These are phyloP conservation scores for Aureobasidium musti DNA, from an alignment of 2,329 filamentous ascomycete species.

Conservation along the genomic window DNA sequence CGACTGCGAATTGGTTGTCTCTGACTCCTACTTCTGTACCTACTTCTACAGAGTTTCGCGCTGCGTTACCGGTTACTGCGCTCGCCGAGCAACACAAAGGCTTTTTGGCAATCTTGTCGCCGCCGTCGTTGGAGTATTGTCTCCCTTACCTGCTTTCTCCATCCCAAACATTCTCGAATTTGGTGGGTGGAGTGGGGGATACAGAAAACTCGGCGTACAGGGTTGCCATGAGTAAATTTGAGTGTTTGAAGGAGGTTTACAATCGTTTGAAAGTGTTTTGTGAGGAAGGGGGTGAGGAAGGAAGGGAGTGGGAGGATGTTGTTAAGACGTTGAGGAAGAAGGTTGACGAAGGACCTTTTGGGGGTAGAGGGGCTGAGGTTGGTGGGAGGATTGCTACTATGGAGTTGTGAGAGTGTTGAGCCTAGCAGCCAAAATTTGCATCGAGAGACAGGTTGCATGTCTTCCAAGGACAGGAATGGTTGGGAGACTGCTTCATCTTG, in stretches of 20 bases:
- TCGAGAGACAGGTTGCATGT: too few species aligned
- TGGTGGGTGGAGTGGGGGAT: slow-evolving; percentile 61
- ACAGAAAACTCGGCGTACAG: slow-evolving; percentile 59
- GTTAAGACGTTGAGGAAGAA: slow-evolving; percentile 47
- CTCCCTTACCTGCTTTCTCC: slow-evolving; percentile 61
- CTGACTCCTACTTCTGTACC: slow-evolving; percentile 31
- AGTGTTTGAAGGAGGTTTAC: slow-evolving; percentile 56
- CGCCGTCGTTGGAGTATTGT: slow-evolving; percentile 53
- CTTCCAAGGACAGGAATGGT: background rate
- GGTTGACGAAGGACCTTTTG: slow-evolving; percentile 48
- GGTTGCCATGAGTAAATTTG: slow-evolving; percentile 60
- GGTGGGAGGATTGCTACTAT: slow-evolving; percentile 52
- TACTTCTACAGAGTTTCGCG: slow-evolving; percentile 41
- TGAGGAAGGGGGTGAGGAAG: slow-evolving; percentile 31
- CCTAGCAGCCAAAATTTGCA: too few species aligned
- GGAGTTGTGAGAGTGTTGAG: slow-evolving; percentile 38
- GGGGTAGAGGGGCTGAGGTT: slow-evolving; percentile 42
- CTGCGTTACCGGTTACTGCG: slow-evolving; percentile 38
- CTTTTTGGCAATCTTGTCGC: slow-evolving; percentile 55
- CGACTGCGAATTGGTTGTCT: slow-evolving; percentile 58
- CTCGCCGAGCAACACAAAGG: slow-evolving; percentile 46
- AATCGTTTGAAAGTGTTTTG: slow-evolving; percentile 46
- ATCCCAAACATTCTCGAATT: slow-evolving; percentile 58
- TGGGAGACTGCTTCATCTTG: too few species aligned
- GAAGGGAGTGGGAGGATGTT: slow-evolving; percentile 45